phyloP scores from a whole-genome alignment of 2,329 filamentous ascomycete genomes.

The Ilyonectria mors-panacis region DNA sequence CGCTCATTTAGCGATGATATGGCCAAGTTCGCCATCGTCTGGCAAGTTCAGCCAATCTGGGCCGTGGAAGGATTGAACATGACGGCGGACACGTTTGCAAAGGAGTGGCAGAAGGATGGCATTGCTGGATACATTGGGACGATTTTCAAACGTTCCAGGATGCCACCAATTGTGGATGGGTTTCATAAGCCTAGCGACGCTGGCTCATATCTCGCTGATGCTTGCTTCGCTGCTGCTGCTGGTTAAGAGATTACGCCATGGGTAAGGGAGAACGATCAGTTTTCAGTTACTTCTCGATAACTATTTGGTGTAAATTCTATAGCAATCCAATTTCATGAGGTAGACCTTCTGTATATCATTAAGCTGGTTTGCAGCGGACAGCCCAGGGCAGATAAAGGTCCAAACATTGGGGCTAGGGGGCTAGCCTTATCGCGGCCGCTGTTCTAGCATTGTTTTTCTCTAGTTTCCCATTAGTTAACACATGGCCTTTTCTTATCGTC shows the following conservation, averaged over 20 bases:
- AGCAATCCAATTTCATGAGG: not conserved
- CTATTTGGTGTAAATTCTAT: not conserved
- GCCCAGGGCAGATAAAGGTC: too few relatives aligned
- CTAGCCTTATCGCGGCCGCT: too few relatives aligned
- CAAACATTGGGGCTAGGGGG: too few relatives aligned
- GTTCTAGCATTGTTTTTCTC: too few relatives aligned
- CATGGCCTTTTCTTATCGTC: not conserved
- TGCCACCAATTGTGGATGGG: conserved; percentile 50
- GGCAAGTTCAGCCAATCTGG: conserved; percentile 60
- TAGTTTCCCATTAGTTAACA: not conserved
- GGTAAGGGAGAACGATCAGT: not conserved
- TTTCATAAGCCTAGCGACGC: conserved; percentile 54
- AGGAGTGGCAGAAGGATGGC: conserved; percentile 53
- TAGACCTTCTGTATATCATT: too few relatives aligned
- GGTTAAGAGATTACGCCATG: conserved; percentile 40
- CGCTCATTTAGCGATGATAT: conserved; percentile 51
- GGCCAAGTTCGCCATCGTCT: conserved; percentile 56
- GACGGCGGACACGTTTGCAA: conserved; percentile 51
- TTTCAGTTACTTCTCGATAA: not conserved
- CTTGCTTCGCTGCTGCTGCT: conserved; percentile 51
- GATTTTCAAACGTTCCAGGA: conserved; percentile 41
- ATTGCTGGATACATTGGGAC: conserved; percentile 50
- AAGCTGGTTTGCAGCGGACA: too few relatives aligned
- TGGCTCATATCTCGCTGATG: conserved; percentile 54
- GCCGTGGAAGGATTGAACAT: conserved; percentile 52